Evolutionary conservation across 176 grass and related monocot species (phyloP).

Genomic region (Panicum miliaceum): DNA sequence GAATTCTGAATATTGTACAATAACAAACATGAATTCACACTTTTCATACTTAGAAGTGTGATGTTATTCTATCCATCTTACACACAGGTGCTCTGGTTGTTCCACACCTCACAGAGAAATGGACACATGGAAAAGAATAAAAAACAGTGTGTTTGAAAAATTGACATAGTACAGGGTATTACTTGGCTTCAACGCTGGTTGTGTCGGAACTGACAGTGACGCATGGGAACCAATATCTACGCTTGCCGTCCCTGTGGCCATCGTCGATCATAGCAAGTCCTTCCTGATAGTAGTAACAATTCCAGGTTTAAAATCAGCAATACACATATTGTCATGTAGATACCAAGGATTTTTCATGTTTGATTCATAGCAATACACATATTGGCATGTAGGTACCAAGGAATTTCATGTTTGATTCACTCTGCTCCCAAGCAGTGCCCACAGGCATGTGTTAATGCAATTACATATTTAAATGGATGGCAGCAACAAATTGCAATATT

Average conservation of each 20-base stretch:
- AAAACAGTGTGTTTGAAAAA: not conserved
- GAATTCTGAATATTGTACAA: not conserved
- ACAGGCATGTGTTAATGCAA: not conserved
- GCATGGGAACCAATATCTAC: slow-evolving; percentile 93
- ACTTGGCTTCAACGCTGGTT: slow-evolving; percentile 37
- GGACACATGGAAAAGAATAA: not conserved
- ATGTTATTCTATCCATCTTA: not conserved
- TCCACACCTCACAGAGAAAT: not conserved
- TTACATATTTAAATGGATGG: not conserved
- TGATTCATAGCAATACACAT: not conserved
- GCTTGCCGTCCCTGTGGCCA: slow-evolving; percentile 81
- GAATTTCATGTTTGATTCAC: not conserved
- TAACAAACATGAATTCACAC: slow-evolving; percentile 7
- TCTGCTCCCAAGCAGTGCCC: not conserved
- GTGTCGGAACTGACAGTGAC: slow-evolving; percentile 68
- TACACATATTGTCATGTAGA: not conserved
- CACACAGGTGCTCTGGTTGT: not conserved
- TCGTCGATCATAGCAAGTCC: slow-evolving; percentile 98
- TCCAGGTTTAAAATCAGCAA: not conserved
- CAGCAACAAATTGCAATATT: not conserved
- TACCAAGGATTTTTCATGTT: not conserved
- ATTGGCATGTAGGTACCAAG: not conserved
- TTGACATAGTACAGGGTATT: not conserved
- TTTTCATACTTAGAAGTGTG: not conserved
- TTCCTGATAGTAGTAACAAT: slow-evolving; percentile 53